Evolutionary conservation across 371 early-diverging fungal genomes (phyloP).

Genomic region (Paraphysoderma sedebokerense): DNA sequence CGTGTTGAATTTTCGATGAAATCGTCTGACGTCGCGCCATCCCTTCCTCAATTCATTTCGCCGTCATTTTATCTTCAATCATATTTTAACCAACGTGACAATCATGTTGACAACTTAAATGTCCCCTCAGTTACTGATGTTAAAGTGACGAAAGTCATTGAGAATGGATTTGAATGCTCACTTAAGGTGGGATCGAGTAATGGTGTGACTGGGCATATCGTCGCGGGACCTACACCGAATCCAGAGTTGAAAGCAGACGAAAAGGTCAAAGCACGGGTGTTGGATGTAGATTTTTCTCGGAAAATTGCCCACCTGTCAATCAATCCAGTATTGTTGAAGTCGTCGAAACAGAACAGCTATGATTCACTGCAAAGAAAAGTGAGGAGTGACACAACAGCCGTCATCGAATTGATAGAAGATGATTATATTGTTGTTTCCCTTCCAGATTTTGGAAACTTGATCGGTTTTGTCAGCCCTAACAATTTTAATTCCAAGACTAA

Average conservation of each 20-base stretch:
- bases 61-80: constrained; percentile 5
- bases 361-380: too few species aligned
- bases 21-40: constrained; percentile 19
- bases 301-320: constrained; percentile 37
- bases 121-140: constrained; percentile 11
- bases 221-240: constrained; percentile 26
- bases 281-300: constrained; percentile 45
- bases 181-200: constrained; percentile 30
- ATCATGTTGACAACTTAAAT: neutral
- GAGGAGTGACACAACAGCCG: too few species aligned
- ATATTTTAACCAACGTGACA: neutral
- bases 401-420: too few species aligned
- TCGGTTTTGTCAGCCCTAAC: constrained; percentile 36
- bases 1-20: constrained; percentile 38
- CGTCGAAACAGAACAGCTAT: too few species aligned
- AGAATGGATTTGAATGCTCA: constrained; percentile 26
- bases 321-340: constrained; percentile 33
- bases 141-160: constrained; percentile 23
- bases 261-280: constrained; percentile 25
- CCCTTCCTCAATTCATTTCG: constrained; percentile 6
- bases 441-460: constrained; percentile 25
- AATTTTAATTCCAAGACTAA: constrained; percentile 29
- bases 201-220: constrained; percentile 33
- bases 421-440: constrained; percentile 48
- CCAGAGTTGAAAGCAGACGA: constrained; percentile 21